Evolutionary conservation across 2,329 filamentous ascomycete species (phyloP).

Genomic region (Penicillium sp.): DNA sequence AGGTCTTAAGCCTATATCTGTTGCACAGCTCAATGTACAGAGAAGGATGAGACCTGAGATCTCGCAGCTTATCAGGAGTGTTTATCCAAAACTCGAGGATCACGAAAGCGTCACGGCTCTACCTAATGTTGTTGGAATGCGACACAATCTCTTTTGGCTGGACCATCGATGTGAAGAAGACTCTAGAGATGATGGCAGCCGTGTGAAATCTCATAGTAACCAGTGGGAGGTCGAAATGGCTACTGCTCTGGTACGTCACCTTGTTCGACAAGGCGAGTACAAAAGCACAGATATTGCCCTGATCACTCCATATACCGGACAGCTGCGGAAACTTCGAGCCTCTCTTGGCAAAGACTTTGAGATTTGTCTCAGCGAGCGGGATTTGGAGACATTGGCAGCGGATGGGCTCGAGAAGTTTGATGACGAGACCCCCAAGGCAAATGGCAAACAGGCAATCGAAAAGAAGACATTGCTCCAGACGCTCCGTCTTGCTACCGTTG

Average conservation of each 20-base stretch:
- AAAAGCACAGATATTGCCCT: conserved; percentile 21
- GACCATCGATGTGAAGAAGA: conserved; percentile 18
- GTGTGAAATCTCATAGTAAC: conserved; percentile 16
- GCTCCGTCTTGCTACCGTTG: conserved; percentile 54
- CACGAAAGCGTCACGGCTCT: neutral
- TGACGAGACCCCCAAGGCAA: neutral
- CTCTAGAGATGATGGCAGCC: conserved; percentile 2
- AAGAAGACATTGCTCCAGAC: conserved; percentile 12
- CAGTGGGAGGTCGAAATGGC: conserved; percentile 22
- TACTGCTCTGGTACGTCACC: conserved; percentile 19
- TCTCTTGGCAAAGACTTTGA: conserved; percentile 5
- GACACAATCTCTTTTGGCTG: conserved; percentile 21
- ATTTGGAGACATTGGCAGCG: conserved; percentile 4
- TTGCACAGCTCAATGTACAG: conserved; percentile 9
- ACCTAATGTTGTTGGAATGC: conserved; percentile 13
- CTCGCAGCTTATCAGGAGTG: conserved; percentile 2
- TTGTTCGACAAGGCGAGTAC: conserved; percentile 23
- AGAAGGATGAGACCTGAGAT: conserved; percentile 14
- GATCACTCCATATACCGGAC: conserved; percentile 19
- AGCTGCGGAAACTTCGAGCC: conserved; percentile 14
- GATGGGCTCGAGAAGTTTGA: neutral
- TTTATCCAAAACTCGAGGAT: conserved; percentile 10
- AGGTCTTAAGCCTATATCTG: conserved; percentile 2
- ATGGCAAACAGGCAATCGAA: neutral
- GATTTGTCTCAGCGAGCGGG: conserved; percentile 7